These are phyloP conservation scores for Termitomyces sp. DNA, from an alignment of 1,284 basidiomycete genomes.

Conservation along the genomic window DNA sequence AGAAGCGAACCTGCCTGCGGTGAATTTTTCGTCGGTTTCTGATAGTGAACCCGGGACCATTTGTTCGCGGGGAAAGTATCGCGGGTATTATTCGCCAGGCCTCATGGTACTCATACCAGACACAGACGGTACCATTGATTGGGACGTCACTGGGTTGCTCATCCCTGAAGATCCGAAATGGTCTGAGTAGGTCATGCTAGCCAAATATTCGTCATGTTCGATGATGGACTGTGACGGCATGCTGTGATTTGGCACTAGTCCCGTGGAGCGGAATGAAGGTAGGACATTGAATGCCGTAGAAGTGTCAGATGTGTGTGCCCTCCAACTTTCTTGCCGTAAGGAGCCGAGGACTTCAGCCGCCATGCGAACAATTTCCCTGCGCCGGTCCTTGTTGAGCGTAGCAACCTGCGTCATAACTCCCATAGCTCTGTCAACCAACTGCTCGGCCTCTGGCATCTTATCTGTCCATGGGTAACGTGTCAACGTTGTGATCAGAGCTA, in stretches of 20 bases:
- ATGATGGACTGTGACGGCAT: background rate
- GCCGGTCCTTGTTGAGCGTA: slow-evolving; percentile 25
- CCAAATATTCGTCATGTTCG: slow-evolving; percentile 9
- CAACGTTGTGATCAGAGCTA: slow-evolving; percentile 32
- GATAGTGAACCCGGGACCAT: background rate
- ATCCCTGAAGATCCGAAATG: background rate
- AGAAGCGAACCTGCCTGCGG: background rate
- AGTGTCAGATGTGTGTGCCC: slow-evolving; percentile 6
- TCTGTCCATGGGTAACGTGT: slow-evolving; percentile 27
- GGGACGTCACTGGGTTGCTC: background rate
- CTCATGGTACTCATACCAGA: background rate
- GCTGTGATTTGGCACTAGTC: background rate
- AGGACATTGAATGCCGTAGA: background rate
- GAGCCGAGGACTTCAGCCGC: slow-evolving; percentile 27
- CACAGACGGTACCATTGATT: background rate
- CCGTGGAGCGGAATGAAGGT: background rate
- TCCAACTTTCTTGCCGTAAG: slow-evolving; percentile 27
- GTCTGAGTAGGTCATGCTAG: slow-evolving; percentile 8
- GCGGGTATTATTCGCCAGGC: background rate
- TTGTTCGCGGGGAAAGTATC: background rate
- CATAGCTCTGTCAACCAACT: slow-evolving; percentile 26
- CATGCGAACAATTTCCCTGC: slow-evolving; percentile 28
- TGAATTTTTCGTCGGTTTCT: background rate
- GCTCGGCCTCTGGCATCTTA: slow-evolving; percentile 24
- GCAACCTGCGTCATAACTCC: slow-evolving; percentile 25